phyloP scores from a whole-genome alignment of 192 early-diverging fungal genomes.

The Diversispora eburnea region DNA sequence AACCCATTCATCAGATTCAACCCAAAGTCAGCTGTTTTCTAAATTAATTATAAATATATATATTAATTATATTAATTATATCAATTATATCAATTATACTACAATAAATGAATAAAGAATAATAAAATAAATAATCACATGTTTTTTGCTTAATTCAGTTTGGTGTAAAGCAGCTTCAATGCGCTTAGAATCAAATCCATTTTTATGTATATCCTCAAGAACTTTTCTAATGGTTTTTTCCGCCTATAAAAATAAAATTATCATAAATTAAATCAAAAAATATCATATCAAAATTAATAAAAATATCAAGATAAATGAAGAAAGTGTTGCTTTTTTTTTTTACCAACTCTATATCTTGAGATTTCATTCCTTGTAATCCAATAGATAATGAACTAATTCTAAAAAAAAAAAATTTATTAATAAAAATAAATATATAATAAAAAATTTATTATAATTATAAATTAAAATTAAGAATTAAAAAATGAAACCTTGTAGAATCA shows the following conservation, averaged over 20 bases:
- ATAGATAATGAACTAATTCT: constrained; percentile 68
- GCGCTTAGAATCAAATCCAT: constrained; percentile 76
- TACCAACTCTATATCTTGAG: constrained; percentile 60
- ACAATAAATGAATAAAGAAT: not conserved
- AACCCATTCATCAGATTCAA: constrained; percentile 74
- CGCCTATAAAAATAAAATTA: constrained; percentile 35
- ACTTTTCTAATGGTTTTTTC: constrained; percentile 69
- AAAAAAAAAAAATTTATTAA: not conserved
- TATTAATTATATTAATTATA: constrained; percentile 9
- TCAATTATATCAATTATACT: constrained; percentile 22
- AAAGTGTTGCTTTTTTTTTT: not conserved
- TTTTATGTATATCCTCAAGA: constrained; percentile 57
- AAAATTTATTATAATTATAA: not conserved
- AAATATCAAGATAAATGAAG: not conserved
- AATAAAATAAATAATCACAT: constrained; percentile 49
- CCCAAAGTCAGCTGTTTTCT: constrained; percentile 86
- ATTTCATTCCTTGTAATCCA: constrained; percentile 82
- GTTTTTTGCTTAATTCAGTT: constrained; percentile 85
- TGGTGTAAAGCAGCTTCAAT: constrained; percentile 84
- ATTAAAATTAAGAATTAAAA: not conserved
- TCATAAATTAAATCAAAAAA: not conserved
- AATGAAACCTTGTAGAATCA: constrained; percentile 51
- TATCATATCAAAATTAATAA: constrained; percentile 10
- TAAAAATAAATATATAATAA: not conserved
- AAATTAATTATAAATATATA: constrained; percentile 18